Conservation (phyloP, 768 basidiomycete genomes). For the Clavulina sp. region DNA sequence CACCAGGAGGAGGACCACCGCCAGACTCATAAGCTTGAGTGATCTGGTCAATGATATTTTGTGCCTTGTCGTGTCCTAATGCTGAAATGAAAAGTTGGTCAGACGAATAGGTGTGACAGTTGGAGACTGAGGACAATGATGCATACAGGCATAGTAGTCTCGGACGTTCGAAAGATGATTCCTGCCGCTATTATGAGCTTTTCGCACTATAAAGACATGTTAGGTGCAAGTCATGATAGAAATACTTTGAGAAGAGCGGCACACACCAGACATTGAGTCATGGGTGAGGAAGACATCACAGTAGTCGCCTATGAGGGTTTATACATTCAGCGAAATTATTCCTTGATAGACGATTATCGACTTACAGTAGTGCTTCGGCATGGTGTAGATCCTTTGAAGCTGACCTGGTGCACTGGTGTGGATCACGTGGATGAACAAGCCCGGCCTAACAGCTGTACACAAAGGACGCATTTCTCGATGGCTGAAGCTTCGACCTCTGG, state of each 20-base stretch:
- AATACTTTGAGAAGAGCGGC: slow-evolving; percentile 16
- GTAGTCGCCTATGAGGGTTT: slow-evolving; percentile 32
- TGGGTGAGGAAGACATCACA: slow-evolving; percentile 90
- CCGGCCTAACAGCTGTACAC: slow-evolving; percentile 1
- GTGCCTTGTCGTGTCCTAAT: slow-evolving; percentile 79
- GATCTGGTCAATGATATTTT: slow-evolving; percentile 96
- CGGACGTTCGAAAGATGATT: slow-evolving; percentile 94
- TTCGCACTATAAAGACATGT: slow-evolving; percentile 46
- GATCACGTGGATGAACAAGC: background rate
- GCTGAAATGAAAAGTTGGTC: slow-evolving; percentile 14
- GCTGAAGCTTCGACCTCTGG: slow-evolving; percentile 26
- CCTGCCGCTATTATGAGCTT: slow-evolving; percentile 94
- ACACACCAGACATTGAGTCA: slow-evolving; percentile 76
- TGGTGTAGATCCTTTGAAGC: slow-evolving; percentile 5
- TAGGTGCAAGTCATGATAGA: slow-evolving; percentile 5
- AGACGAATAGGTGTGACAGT: background rate
- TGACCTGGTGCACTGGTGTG: background rate
- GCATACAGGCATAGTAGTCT: slow-evolving; percentile 88
- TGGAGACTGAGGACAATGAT: background rate
- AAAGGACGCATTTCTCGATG: background rate
- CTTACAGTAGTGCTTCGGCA: slow-evolving; percentile 74
- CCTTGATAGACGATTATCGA: background rate
- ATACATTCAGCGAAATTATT: background rate
- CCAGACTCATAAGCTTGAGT: slow-evolving; percentile 81
- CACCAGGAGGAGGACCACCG: slow-evolving; percentile 71